Evolutionary conservation across 2,329 filamentous ascomycete genomes (phyloP).

Genomic region (Cercospora zeina): DNA sequence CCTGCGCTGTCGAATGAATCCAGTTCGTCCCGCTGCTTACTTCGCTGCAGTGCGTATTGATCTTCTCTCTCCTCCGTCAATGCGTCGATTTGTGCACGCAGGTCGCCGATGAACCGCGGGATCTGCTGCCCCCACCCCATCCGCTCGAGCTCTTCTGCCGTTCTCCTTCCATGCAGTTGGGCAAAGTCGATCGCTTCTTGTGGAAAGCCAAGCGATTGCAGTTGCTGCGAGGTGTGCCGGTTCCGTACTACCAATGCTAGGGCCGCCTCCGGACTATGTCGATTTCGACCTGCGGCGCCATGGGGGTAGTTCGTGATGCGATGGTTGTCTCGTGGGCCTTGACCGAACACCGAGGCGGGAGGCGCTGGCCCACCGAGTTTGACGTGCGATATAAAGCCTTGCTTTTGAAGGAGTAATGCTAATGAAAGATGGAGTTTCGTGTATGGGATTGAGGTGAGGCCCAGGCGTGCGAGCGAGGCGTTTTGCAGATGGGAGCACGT

Average conservation of each 20-base stretch:
- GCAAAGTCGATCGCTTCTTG: conserved; percentile 35
- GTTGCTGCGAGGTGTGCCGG: conserved; percentile 22
- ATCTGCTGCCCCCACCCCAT: conserved; percentile 33
- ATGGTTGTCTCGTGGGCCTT: conserved; percentile 35
- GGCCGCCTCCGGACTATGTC: conserved; percentile 33
- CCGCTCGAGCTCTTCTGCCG: conserved; percentile 31
- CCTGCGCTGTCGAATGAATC: conserved; percentile 1
- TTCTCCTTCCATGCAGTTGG: conserved; percentile 27
- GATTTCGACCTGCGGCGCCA: conserved; percentile 29
- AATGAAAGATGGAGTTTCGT: conserved; percentile 77
- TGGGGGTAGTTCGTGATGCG: conserved; percentile 35
- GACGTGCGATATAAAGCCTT: conserved; percentile 78
- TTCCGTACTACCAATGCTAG: conserved; percentile 33
- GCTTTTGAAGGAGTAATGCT: conserved; percentile 73
- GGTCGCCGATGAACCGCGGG: conserved; percentile 28
- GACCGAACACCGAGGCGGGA: conserved; percentile 44
- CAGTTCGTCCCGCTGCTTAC: neutral
- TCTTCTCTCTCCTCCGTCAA: conserved; percentile 22
- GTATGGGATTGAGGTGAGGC: conserved; percentile 78
- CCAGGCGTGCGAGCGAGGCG: conserved; percentile 77
- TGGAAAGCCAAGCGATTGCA: conserved; percentile 29
- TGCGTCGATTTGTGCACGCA: conserved; percentile 24
- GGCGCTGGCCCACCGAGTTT: conserved; percentile 68
- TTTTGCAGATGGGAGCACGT: conserved; percentile 92
- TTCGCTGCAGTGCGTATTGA: conserved; percentile 16